These are phyloP conservation scores for Oxytropis ochrocephala DNA, from an alignment of 306 rosid genomes.

Conservation along the genomic window DNA sequence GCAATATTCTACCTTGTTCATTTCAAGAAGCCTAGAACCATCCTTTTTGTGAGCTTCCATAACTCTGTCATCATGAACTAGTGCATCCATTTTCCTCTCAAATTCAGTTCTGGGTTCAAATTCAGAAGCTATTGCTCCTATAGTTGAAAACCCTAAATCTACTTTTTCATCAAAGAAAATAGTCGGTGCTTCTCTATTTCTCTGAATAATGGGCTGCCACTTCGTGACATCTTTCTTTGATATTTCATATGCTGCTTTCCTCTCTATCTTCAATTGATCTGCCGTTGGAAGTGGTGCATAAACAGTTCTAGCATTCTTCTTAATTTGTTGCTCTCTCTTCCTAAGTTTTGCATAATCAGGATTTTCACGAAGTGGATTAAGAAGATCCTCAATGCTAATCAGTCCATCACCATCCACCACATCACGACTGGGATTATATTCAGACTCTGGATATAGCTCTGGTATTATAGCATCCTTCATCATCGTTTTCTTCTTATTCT, in stretches of 20 bases:
- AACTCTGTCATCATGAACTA: constrained; percentile 45
- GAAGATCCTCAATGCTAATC: constrained; percentile 53
- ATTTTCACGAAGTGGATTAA: constrained; percentile 60
- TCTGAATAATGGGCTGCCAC: constrained; percentile 79
- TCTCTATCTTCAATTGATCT: constrained; percentile 56
- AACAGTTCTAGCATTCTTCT: constrained; percentile 38
- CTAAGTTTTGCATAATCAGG: constrained; percentile 53
- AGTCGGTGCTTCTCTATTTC: constrained; percentile 73
- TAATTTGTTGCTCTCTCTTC: constrained; percentile 37
- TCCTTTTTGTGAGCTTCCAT: constrained; percentile 78
- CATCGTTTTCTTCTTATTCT: constrained; percentile 37
- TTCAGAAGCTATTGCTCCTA: constrained; percentile 86
- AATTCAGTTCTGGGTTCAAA: constrained; percentile 83
- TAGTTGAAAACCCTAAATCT: constrained; percentile 67
- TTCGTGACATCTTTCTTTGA: constrained; percentile 53
- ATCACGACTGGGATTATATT: constrained; percentile 74
- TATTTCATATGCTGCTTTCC: constrained; percentile 51
- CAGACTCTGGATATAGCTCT: constrained; percentile 84
- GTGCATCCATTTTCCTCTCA: constrained; percentile 78
- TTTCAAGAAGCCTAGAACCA: constrained; percentile 79
- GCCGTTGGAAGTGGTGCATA: constrained; percentile 64
- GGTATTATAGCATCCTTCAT: constrained; percentile 38
- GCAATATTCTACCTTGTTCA: constrained; percentile 52
- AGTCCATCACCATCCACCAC: constrained; percentile 61
- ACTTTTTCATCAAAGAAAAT: constrained; percentile 52